A percentile compares a stretch with the other conserved stretches of the same genome.
phyloP scores from a whole-genome alignment of 495 filamentous ascomycete genomes.

The Penicillium longicatenatum region DNA sequence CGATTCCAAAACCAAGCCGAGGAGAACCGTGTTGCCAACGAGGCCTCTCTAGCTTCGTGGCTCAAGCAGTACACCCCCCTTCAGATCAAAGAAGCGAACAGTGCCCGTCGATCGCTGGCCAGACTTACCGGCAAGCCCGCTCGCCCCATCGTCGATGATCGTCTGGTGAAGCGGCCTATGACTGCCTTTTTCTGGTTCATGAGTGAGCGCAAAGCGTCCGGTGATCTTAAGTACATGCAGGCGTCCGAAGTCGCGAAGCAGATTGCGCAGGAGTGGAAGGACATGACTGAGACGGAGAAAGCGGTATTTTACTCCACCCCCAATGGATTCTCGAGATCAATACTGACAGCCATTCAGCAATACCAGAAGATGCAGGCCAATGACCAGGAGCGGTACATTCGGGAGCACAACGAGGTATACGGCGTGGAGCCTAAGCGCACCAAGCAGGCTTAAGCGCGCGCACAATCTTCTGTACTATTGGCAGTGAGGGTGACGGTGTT shows the following conservation, averaged over 20 bases:
- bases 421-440: slow-evolving; percentile 18
- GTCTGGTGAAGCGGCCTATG: slow-evolving; percentile 52
- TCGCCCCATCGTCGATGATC: slow-evolving; percentile 54
- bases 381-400: slow-evolving; percentile 35
- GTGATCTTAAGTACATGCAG: slow-evolving; percentile 46
- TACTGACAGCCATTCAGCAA: slow-evolving; percentile 24
- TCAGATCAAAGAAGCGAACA: slow-evolving; percentile 64
- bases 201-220: slow-evolving; percentile 44
- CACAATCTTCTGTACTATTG: background rate
- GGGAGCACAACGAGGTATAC: slow-evolving; percentile 39
- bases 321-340: background rate
- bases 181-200: slow-evolving; percentile 47
- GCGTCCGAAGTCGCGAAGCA: slow-evolving; percentile 28
- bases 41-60: slow-evolving; percentile 56
- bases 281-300: slow-evolving; percentile 51
- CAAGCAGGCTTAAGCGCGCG: background rate
- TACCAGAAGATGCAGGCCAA: slow-evolving; percentile 21
- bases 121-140: slow-evolving; percentile 17
- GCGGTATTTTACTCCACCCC: slow-evolving; percentile 43
- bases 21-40: slow-evolving; percentile 47
- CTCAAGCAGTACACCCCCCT: slow-evolving; percentile 56
- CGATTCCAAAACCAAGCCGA: slow-evolving; percentile 53
- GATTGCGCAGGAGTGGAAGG: slow-evolving; percentile 59
- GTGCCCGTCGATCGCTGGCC: slow-evolving; percentile 56
- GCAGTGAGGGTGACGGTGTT: slow-evolving; percentile 6